phyloP scores from a whole-genome alignment of 1,284 basidiomycete species.

The Thelephora terrestris region DNA sequence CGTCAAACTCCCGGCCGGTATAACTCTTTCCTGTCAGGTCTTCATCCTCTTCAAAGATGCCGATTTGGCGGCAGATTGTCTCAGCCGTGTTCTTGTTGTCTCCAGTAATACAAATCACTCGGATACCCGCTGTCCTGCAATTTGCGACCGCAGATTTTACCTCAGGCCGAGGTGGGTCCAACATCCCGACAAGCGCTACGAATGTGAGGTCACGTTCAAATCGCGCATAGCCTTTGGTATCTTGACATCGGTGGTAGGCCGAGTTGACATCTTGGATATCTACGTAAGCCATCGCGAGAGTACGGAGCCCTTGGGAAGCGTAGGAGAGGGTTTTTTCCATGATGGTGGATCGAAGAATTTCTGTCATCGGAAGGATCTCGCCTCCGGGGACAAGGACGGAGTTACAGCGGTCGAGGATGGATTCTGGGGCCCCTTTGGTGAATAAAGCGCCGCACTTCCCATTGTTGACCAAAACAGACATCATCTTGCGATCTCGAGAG shows the following conservation, averaged over 20 bases:
- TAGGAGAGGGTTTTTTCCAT: slow-evolving; percentile 64
- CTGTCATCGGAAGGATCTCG: slow-evolving; percentile 47
- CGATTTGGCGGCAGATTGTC: slow-evolving; percentile 93
- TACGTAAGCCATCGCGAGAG: slow-evolving; percentile 84
- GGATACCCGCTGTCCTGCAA: slow-evolving; percentile 89
- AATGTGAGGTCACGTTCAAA: slow-evolving; percentile 92
- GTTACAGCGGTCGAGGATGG: slow-evolving; percentile 83
- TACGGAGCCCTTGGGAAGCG: slow-evolving; percentile 77
- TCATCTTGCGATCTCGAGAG: slow-evolving; percentile 96
- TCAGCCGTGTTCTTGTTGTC: slow-evolving; percentile 98
- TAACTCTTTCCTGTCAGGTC: slow-evolving; percentile 88
- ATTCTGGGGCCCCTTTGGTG: slow-evolving; percentile 95
- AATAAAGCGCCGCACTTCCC: slow-evolving; percentile 60
- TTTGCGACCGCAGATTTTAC: slow-evolving; percentile 81
- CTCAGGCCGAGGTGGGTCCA: slow-evolving; percentile 96
- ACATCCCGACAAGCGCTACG: slow-evolving; percentile 94
- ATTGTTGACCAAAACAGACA: slow-evolving; percentile 74
- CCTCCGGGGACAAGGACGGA: slow-evolving; percentile 63
- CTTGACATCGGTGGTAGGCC: slow-evolving; percentile 71
- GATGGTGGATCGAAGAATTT: slow-evolving; percentile 50
- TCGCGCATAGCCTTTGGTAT: slow-evolving; percentile 71
- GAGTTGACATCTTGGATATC: slow-evolving; percentile 72
- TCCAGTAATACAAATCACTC: slow-evolving; percentile 96
- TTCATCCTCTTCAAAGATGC: slow-evolving; percentile 79
- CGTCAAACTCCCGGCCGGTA: slow-evolving; percentile 89